phyloP scores from a whole-genome alignment of 129 eudicot genomes.

The Helichrysum umbraculigerum region DNA sequence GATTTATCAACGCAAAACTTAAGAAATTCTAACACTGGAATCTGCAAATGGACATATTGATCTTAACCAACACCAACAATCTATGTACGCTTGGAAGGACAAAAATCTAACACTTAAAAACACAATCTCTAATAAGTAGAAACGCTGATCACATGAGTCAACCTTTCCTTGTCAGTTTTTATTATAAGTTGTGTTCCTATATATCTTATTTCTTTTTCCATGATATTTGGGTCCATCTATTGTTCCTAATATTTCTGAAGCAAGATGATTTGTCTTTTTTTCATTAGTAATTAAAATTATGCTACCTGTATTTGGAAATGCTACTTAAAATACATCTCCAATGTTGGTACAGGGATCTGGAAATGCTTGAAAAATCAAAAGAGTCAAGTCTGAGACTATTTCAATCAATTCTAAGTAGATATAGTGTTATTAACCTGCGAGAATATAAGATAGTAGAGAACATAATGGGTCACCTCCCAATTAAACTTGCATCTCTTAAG shows the following conservation, averaged over 20 bases:
- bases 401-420: neutral
- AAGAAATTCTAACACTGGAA: neutral
- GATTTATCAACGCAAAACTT: neutral
- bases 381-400: neutral
- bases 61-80: neutral
- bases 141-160: neutral
- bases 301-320: neutral
- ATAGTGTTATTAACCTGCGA: neutral
- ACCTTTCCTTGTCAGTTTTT: neutral
- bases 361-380: neutral
- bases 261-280: neutral
- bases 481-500: too few relatives aligned
- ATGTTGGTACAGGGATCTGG: neutral
- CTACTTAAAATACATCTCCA: neutral
- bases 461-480: neutral
- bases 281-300: neutral
- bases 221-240: neutral
- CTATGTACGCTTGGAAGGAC: neutral
- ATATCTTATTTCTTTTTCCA: neutral
- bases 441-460: too few relatives aligned
- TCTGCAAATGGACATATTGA: neutral
- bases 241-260: neutral
- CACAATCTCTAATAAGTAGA: neutral
- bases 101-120: neutral
- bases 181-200: neutral